Evolutionary conservation across 1,284 basidiomycete species (phyloP), one percentile per base, ranked within the genome.

Genomic region (Fomitopsis pinicola): DNA sequence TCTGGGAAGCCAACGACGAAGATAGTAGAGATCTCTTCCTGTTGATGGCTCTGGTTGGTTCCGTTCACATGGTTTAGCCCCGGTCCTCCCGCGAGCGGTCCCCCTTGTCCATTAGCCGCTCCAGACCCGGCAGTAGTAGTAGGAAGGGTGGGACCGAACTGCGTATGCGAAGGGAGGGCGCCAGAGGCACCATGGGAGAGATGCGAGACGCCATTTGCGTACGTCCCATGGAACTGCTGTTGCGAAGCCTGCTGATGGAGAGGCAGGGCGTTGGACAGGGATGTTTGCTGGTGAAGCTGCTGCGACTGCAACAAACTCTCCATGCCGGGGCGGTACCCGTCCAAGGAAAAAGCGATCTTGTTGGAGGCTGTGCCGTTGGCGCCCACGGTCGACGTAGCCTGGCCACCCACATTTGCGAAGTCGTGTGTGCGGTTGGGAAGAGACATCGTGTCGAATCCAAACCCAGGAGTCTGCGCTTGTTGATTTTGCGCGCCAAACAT

Each of bases 1-100:
- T 99, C 97, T 2, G 97, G 97, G 75, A 99, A 99, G 0, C 97
- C 97, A 35, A 98, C 97, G 1, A 99, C 96, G 69, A 99, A 99
- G 65, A 99, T 97, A 2, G 97, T 99, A 22, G 93, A 96, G 62
- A 98, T 98, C 69, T 98, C 95, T 72, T 98, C 95, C 62, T 89
- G 70, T 62, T 72, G 71, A 50, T 64, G 65, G 59, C 53, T 64
- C 59, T 68, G 67, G 22, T 68, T 63, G 60, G 68, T 60, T 10
- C 69, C 71, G 62, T 68, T 71, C 60, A 68, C 59, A 55, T 71
- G 67, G 65, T 63, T 72, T 63, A 73, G 55, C 58, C 66, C 63
- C 53, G 72, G 73, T 60, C 72, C 62, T 66, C 71, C 71, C 40
- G 64, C 52, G 8, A 62, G 59, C 38, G 63, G 58, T 30, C 50